Evolutionary conservation across 2,329 filamentous ascomycete species (phyloP), one percentile per base, ranked within the genome.

Genomic region (Thyridium curvatum): DNA sequence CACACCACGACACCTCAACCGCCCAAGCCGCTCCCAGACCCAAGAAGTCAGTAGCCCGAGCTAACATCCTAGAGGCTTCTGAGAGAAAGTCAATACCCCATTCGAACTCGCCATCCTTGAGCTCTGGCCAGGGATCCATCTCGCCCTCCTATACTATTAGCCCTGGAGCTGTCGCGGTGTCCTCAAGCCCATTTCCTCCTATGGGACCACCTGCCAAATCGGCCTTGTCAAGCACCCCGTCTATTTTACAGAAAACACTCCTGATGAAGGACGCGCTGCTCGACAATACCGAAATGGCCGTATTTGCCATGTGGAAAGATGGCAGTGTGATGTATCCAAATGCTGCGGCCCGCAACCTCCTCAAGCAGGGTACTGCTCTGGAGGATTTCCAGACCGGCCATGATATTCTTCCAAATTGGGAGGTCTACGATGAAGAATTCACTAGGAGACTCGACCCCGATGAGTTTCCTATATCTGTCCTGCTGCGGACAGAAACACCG

Each of bases 231-330:
- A 72, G 70, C 40, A 69, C 76, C 3, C 79, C 82, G 0, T 83
- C 83, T 0, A 66, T 84, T 12, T 69, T 88, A 17, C 79, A 86
- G 50, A 91, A 89, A 54, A 77, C 86, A 39, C 78, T 76, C 8
- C 68, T 81, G 37, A 77, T 91, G 65, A 90, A 89, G 56, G 84
- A 90, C 53, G 84, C 84, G 1, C 69, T 90, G 15, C 64, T 91
- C 7, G 84, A 88, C 52, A 85, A 79, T 30, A 85, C 86, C 18
- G 74, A 79, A 44, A 79, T 86, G 53, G 85, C 86, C 0, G 82
- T 87, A 16, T 66, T 89, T 33, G 82, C 83, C 17, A 85, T 89
- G 79, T 90, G 86, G 86, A 84, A 82, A 52, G 86, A 91, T 47
- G 78, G 83, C 38, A 83, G 77, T 35, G 79, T 88, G 34, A 80